Evolutionary conservation across 2,329 filamentous ascomycete species (phyloP).

Genomic region (Rhynchosporium secalis): DNA sequence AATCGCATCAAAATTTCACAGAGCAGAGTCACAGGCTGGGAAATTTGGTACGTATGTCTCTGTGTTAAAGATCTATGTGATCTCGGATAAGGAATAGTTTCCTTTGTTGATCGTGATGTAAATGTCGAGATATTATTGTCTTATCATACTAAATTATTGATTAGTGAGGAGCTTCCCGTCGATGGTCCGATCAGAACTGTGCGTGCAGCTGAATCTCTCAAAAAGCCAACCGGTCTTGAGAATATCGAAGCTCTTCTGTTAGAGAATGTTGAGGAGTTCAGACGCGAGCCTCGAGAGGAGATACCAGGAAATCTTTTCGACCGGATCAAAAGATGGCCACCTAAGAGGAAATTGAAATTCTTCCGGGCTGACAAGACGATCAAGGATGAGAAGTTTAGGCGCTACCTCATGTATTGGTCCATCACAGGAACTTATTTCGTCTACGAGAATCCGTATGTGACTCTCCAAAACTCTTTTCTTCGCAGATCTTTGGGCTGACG

Average conservation of each 20-base stretch:
- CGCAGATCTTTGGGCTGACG: neutral
- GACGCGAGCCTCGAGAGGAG: neutral
- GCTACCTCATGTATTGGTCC: neutral
- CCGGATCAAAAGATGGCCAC: neutral
- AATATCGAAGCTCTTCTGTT: slow-evolving; percentile 1
- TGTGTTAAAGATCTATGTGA: no score
- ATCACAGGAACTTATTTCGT: slow-evolving; percentile 5
- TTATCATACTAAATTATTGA: no score
- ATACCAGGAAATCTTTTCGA: neutral
- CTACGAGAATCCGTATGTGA: neutral
- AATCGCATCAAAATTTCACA: neutral
- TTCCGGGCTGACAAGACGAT: neutral
- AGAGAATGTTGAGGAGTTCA: neutral
- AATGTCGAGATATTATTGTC: no score
- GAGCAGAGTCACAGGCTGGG: slow-evolving; percentile 3
- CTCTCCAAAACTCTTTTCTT: neutral
- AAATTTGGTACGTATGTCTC: neutral
- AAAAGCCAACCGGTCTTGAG: neutral
- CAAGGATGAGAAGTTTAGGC: neutral
- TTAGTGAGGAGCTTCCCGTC: slow-evolving; percentile 3
- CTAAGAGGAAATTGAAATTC: neutral
- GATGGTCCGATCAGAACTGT: neutral
- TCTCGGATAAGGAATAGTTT: no score
- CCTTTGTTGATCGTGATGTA: no score
- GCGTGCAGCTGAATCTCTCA: neutral